A percentile compares a stretch with the other conserved stretches of the same genome.
Conservation (phyloP, 2,329 filamentous ascomycete species). For the Neofusicoccum umdonicola region DNA sequence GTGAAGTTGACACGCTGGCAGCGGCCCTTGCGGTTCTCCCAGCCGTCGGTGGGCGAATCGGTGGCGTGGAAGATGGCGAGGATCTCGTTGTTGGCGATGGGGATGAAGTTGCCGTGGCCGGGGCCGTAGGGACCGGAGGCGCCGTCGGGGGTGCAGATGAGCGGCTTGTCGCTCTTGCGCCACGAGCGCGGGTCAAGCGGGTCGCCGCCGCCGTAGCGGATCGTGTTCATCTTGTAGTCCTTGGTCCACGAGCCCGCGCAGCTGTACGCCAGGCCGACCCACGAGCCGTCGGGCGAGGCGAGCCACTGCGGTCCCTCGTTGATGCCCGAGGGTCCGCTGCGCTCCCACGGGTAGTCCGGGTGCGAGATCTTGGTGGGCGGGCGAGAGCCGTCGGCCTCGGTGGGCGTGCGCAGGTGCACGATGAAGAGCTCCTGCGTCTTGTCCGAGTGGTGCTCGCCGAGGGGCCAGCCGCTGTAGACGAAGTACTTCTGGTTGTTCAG, state of each 20-base stretch:
- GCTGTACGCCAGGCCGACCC: slow-evolving; percentile 47
- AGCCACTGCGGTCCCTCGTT: slow-evolving; percentile 46
- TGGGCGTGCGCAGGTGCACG: slow-evolving; percentile 37
- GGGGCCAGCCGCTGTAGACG: slow-evolving; percentile 48
- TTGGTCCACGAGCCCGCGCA: slow-evolving; percentile 48
- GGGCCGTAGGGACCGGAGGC: slow-evolving; percentile 40
- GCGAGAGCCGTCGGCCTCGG: slow-evolving; percentile 30
- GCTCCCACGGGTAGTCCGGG: slow-evolving; percentile 42
- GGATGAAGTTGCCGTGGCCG: slow-evolving; percentile 47
- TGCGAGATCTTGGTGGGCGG: slow-evolving; percentile 39
- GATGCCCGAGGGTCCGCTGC: slow-evolving; percentile 40
- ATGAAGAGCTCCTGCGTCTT: slow-evolving; percentile 46
- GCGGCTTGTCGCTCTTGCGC: slow-evolving; percentile 39
- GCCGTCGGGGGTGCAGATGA: slow-evolving; percentile 37
- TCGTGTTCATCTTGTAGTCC: slow-evolving; percentile 49
- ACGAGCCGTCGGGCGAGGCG: slow-evolving; percentile 35
- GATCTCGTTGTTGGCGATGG: slow-evolving; percentile 38
- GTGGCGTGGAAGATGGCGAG: slow-evolving; percentile 48
- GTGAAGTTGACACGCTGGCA: slow-evolving; percentile 42
- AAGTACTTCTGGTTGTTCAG: slow-evolving; percentile 41
- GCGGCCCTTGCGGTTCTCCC: slow-evolving; percentile 45
- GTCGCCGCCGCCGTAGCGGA: slow-evolving; percentile 41
- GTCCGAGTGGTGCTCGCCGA: slow-evolving; percentile 34
- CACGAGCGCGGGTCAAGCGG: slow-evolving; percentile 39
- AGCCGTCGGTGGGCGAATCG: slow-evolving; percentile 43